Evolutionary conservation across 495 filamentous ascomycete species (phyloP).

Genomic region (Glutinoglossum americanum): DNA sequence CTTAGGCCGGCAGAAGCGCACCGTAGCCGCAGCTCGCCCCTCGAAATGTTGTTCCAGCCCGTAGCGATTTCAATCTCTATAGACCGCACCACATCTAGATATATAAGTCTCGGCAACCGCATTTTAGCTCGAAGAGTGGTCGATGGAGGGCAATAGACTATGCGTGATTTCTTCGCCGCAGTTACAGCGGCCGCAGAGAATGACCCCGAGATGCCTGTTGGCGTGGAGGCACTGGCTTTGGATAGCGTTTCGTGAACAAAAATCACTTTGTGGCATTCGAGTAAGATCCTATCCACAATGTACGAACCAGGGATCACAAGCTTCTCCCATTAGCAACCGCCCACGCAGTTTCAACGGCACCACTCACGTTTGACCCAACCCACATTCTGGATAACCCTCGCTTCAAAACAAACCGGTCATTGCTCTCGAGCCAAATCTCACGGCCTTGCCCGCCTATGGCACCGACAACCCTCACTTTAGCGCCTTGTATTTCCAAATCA

Average conservation of each 20-base stretch:
- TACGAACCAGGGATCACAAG: constrained; percentile 53
- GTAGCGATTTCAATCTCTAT: constrained; percentile 52
- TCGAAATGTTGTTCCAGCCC: constrained; percentile 55
- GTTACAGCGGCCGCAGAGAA: constrained; percentile 17
- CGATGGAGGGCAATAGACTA: constrained; percentile 29
- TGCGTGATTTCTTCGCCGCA: constrained; percentile 12
- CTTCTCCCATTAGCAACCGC: constrained; percentile 14
- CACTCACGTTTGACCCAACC: constrained; percentile 27
- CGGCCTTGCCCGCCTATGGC: constrained; percentile 23
- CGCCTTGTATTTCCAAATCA: constrained; percentile 39
- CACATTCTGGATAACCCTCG: constrained; percentile 31
- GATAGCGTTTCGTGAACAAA: constrained; percentile 35
- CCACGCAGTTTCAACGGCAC: not conserved
- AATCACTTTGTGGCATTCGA: constrained; percentile 44
- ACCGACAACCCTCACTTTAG: constrained; percentile 41
- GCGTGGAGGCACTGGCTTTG: constrained; percentile 18
- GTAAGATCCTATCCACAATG: constrained; percentile 46
- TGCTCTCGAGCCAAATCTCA: constrained; percentile 44
- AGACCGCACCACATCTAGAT: constrained; percentile 53
- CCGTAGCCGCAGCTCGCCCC: constrained; percentile 47
- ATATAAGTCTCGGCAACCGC: constrained; percentile 32
- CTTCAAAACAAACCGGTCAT: constrained; percentile 21
- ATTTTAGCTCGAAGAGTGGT: constrained; percentile 28
- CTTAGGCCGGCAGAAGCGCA: constrained; percentile 75
- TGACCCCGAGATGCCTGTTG: constrained; percentile 15